Conservation (phyloP, 2,329 filamentous ascomycete genomes). For the Chaetomium sp. region DNA sequence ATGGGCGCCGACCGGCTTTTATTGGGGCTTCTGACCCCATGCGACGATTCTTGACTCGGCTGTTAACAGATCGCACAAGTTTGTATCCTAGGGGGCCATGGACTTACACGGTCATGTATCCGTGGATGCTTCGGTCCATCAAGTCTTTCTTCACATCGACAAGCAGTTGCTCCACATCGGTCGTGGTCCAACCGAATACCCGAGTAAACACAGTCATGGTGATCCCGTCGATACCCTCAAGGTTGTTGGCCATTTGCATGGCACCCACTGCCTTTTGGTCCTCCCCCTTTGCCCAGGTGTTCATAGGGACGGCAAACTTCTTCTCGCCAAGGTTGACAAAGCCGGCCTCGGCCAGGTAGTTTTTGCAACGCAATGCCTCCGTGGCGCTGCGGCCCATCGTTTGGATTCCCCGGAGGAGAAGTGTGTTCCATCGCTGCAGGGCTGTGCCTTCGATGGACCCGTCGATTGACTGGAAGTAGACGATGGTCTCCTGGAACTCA, state of each 20-base stretch:
- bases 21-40: conserved; percentile 21
- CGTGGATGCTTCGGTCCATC: conserved; percentile 20
- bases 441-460: conserved; percentile 26
- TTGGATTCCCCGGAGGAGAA: conserved; percentile 27
- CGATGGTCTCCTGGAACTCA: conserved; percentile 30
- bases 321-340: conserved; percentile 40
- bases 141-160: conserved; percentile 25
- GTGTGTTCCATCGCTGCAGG: conserved; percentile 27
- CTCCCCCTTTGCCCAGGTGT: conserved; percentile 38
- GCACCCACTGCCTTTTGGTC: conserved; percentile 36
- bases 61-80: background rate
- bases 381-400: conserved; percentile 30
- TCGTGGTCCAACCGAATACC: conserved; percentile 34
- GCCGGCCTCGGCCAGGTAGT: conserved; percentile 37
- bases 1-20: too few relatives aligned
- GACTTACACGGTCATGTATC: conserved; percentile 20
- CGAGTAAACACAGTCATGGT: conserved; percentile 37
- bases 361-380: conserved; percentile 33
- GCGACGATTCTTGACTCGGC: conserved; percentile 1
- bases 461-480: conserved; percentile 28
- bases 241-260: conserved; percentile 39
- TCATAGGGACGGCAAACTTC: conserved; percentile 36
- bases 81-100: background rate
- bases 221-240: conserved; percentile 38
- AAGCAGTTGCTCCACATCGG: conserved; percentile 34